A percentile compares a stretch with the other conserved stretches of the same genome.
phyloP scores from a whole-genome alignment of 2,329 filamentous ascomycete species.

The Scedosporium dehoogii region DNA sequence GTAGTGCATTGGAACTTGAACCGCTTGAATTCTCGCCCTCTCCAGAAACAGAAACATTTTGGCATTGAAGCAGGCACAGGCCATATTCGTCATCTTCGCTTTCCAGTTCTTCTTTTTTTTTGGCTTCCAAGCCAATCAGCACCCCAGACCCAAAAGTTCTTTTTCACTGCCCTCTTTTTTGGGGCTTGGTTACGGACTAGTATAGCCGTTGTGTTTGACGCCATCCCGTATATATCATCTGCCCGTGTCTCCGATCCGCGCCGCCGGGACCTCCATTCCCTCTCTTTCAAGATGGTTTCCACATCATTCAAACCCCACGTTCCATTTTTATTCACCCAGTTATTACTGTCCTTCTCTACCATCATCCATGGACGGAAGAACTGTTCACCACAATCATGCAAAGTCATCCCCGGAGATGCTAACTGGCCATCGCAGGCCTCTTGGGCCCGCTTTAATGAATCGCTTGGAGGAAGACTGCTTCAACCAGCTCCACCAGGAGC shows the following conservation, averaged over 20 bases:
- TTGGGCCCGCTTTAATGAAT: conserved; percentile 32
- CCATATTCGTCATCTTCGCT: neutral
- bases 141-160: neutral
- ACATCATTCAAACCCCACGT: neutral
- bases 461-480: conserved; percentile 27
- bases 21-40: too few relatives aligned
- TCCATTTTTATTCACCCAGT: neutral
- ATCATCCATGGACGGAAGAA: conserved; percentile 1
- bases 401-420: conserved; percentile 29
- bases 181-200: too few relatives aligned
- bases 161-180: too few relatives aligned
- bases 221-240: neutral
- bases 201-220: too few relatives aligned
- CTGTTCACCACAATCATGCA: conserved; percentile 20
- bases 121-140: neutral
- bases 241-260: neutral
- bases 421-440: conserved; percentile 31
- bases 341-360: neutral
- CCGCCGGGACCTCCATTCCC: neutral
- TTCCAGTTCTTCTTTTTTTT: neutral
- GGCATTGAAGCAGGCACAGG: too few relatives aligned
- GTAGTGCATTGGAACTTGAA: too few relatives aligned
- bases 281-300: neutral
- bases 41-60: neutral
- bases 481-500: conserved; percentile 20